Percentiles rank a stretch among this genome's conserved stretches.
phyloP scores from a whole-genome alignment of 2,329 filamentous ascomycete genomes.

The Dactylellina haptotyla region DNA sequence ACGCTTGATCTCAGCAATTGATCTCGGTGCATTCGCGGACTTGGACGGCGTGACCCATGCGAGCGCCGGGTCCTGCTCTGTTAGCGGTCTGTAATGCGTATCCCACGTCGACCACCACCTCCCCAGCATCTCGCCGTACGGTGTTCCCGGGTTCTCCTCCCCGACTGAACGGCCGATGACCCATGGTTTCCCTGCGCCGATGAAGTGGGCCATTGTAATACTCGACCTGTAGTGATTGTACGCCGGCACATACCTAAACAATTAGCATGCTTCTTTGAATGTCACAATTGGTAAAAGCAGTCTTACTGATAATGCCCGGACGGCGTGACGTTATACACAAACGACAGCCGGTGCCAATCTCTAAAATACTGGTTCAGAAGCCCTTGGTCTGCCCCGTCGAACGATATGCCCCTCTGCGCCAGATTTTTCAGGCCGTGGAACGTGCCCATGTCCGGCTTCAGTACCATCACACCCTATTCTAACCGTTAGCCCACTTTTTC shows the following conservation, averaged over 20 bases:
- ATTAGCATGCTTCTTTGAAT: background rate
- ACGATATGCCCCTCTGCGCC: conserved; percentile 87
- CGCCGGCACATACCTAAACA: conserved; percentile 78
- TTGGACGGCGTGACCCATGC: conserved; percentile 56
- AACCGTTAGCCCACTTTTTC: background rate
- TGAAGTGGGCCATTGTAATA: conserved; percentile 93
- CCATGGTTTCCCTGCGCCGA: conserved; percentile 93
- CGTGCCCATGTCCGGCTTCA: conserved; percentile 85
- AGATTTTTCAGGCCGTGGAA: conserved; percentile 86
- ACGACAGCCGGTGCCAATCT: conserved; percentile 86
- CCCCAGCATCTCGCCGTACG: conserved; percentile 83
- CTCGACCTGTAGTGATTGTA: conserved; percentile 91
- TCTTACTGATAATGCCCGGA: conserved; percentile 85
- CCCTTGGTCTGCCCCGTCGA: conserved; percentile 96
- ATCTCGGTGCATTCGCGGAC: conserved; percentile 62
- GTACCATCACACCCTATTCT: conserved; percentile 80
- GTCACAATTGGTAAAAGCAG: background rate
- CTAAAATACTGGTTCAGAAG: conserved; percentile 93
- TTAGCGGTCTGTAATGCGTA: conserved; percentile 73
- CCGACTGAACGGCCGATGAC: conserved; percentile 69
- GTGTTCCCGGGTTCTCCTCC: conserved; percentile 64
- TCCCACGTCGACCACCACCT: conserved; percentile 97
- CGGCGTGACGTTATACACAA: conserved; percentile 96
- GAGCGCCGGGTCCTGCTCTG: conserved; percentile 55
- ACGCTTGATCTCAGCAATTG: conserved; percentile 36